Conservation (phyloP, 2,329 filamentous ascomycete genomes). For the Chalaropsis thielavioides region DNA sequence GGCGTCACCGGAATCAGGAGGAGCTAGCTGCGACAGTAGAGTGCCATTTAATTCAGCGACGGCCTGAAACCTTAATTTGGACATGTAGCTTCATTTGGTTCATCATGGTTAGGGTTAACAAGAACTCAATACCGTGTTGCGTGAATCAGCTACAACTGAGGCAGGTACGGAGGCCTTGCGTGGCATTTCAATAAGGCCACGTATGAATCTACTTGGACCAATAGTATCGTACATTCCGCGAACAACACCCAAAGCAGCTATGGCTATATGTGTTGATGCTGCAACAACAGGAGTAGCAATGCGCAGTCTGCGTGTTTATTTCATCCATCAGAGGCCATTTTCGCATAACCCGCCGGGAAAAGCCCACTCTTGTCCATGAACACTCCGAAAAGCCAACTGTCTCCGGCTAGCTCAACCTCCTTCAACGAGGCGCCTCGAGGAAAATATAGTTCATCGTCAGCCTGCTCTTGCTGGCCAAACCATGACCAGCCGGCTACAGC, state of each 20-base stretch:
- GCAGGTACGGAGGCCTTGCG: background rate
- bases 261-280: background rate
- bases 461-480: constrained; percentile 45
- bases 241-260: too few relatives aligned
- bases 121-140: background rate
- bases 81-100: background rate
- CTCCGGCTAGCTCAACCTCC: constrained; percentile 77
- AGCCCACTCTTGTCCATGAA: constrained; percentile 70
- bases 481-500: constrained; percentile 61
- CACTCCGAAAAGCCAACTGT: constrained; percentile 76
- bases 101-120: background rate
- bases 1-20: constrained; percentile 16
- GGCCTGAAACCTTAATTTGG: background rate
- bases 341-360: constrained; percentile 68
- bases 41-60: background rate
- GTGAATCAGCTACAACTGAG: background rate
- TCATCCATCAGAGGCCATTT: constrained; percentile 23
- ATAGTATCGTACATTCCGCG: too few relatives aligned
- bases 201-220: too few relatives aligned
- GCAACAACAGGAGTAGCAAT: background rate
- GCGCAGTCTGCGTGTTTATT: background rate
- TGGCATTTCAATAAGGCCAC: too few relatives aligned
- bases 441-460: constrained; percentile 66
- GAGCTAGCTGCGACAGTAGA: background rate
- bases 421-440: constrained; percentile 68